phyloP scores from a whole-genome alignment of 1,284 basidiomycete genomes.

The Pseudozyma pruni region DNA sequence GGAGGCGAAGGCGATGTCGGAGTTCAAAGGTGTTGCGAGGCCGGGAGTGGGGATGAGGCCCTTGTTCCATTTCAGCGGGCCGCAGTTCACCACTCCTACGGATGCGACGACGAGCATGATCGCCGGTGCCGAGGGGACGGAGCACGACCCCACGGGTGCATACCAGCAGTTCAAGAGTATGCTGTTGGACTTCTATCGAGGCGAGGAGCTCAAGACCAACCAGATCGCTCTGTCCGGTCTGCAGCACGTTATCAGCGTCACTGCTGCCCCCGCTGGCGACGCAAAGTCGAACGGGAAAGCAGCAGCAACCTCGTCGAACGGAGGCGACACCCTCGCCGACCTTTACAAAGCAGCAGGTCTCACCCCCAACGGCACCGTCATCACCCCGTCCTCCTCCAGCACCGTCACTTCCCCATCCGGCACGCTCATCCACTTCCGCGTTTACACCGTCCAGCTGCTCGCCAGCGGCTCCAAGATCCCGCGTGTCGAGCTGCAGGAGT shows the following conservation, averaged over 20 bases:
- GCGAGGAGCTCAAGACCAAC: conserved; percentile 78
- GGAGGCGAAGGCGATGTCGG: conserved; percentile 79
- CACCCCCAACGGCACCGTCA: conserved; percentile 67
- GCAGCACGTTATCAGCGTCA: conserved; percentile 82
- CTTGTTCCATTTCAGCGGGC: conserved; percentile 89
- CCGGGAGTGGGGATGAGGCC: conserved; percentile 90
- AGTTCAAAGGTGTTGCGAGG: conserved; percentile 90
- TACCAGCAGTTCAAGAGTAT: conserved; percentile 80
- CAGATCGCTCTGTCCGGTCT: conserved; percentile 81
- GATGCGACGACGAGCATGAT: conserved; percentile 36
- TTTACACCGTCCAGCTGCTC: conserved; percentile 82
- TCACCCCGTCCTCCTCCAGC: conserved; percentile 61
- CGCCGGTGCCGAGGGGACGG: conserved; percentile 32
- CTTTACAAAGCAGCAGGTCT: conserved; percentile 59
- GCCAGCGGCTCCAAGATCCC: conserved; percentile 71
- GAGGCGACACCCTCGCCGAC: conserved; percentile 40
- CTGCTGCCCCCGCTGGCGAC: conserved; percentile 40
- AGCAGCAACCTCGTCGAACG: neutral
- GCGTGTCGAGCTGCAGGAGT: conserved; percentile 81
- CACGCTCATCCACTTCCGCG: conserved; percentile 86
- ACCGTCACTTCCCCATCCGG: conserved; percentile 70
- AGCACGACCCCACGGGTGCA: conserved; percentile 52
- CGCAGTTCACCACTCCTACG: conserved; percentile 69
- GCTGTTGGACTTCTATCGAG: conserved; percentile 87
- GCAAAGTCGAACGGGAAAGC: conserved; percentile 10